Conservation (phyloP, 805 yeast species). For the Kuraishia ogatae region DNA sequence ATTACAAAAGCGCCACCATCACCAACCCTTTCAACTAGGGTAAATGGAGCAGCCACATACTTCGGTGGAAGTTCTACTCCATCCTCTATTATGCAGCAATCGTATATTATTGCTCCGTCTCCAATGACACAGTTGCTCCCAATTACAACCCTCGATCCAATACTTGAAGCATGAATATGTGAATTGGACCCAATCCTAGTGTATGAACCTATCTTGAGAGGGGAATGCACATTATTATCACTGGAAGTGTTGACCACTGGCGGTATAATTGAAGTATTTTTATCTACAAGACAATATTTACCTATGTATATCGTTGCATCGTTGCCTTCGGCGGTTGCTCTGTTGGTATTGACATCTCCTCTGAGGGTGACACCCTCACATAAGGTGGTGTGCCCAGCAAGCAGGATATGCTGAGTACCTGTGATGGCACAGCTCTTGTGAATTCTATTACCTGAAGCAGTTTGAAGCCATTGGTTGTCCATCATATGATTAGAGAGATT, state of each 20-base stretch:
- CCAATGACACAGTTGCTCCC: slow-evolving; percentile 32
- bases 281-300: slow-evolving; percentile 31
- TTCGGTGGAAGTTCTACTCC: slow-evolving; percentile 32
- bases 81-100: slow-evolving; percentile 38
- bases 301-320: slow-evolving; percentile 32
- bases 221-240: slow-evolving; percentile 12
- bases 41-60: slow-evolving; percentile 42
- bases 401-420: slow-evolving; percentile 33
- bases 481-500: no score
- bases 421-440: slow-evolving; percentile 32
- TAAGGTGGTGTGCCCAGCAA: slow-evolving; percentile 40
- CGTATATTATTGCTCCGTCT: slow-evolving; percentile 33
- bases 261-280: slow-evolving; percentile 22
- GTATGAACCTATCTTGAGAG: slow-evolving; percentile 38
- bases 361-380: slow-evolving; percentile 23
- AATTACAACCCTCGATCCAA: slow-evolving; percentile 42
- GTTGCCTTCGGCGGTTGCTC: slow-evolving; percentile 7
- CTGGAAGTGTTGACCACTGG: slow-evolving; percentile 10
- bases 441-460: slow-evolving; percentile 42
- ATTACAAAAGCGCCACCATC: not conserved
- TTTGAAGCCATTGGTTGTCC: slow-evolving; percentile 31
- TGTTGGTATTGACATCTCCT: slow-evolving; percentile 21
- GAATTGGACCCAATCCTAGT: slow-evolving; percentile 29
- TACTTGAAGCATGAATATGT: slow-evolving; percentile 23
- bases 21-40: slow-evolving; percentile 23